phyloP scores from a whole-genome alignment of 2,329 filamentous ascomycete genomes.

The Huntiella omanensis region DNA sequence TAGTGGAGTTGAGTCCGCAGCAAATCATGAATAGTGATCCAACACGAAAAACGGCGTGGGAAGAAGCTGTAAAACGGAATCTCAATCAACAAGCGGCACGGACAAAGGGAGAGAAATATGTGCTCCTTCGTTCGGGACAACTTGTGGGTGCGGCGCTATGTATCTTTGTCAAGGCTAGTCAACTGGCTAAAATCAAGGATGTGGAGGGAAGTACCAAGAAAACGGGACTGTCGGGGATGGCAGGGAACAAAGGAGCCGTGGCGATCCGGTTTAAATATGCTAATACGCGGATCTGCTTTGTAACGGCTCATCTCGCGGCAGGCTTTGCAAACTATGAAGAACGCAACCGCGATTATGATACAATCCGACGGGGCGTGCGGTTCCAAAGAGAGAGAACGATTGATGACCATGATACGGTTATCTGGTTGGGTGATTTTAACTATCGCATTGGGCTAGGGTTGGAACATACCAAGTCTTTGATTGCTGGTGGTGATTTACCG shows the following conservation, averaged over 20 bases:
- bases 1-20: conserved; percentile 91
- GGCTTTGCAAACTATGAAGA: conserved; percentile 96
- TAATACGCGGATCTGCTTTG: conserved; percentile 81
- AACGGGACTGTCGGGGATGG: conserved; percentile 84
- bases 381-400: conserved; percentile 87
- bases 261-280: conserved; percentile 91
- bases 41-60: conserved; percentile 68
- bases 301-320: conserved; percentile 89
- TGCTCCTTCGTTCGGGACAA: conserved; percentile 77
- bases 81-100: conserved; percentile 53
- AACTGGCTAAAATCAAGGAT: conserved; percentile 72
- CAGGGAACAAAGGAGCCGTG: conserved; percentile 93
- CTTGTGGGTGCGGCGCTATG: conserved; percentile 85
- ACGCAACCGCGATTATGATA: conserved; percentile 79
- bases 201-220: conserved; percentile 95
- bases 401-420: conserved; percentile 73
- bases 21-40: conserved; percentile 99
- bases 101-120: conserved; percentile 58
- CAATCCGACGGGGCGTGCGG: conserved; percentile 67
- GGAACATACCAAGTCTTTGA: conserved; percentile 56
- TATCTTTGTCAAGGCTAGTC: conserved; percentile 69
- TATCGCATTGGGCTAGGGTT: conserved; percentile 79
- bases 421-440: conserved; percentile 97
- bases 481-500: conserved; percentile 54
- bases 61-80: conserved; percentile 56